Evolutionary conservation across 1,139 yeast species (phyloP).

Genomic region (Blastobotrys proliferans): DNA sequence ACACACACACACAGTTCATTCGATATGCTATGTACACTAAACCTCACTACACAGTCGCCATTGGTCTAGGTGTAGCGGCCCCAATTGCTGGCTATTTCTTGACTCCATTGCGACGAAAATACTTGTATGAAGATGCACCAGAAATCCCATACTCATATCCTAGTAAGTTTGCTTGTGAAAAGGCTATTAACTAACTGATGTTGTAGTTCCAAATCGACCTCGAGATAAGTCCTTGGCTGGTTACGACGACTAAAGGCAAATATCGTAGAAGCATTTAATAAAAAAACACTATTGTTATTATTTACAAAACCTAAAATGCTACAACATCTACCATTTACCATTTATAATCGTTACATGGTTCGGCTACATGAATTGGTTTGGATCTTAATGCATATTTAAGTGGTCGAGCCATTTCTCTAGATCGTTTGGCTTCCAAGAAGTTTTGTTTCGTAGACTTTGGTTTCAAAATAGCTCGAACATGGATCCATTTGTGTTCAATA

Average conservation of each 20-base stretch:
- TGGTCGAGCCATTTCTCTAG: slow-evolving; percentile 16
- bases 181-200: slow-evolving; percentile 10
- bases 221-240: slow-evolving; percentile 36
- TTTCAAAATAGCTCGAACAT: slow-evolving; percentile 73
- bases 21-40: slow-evolving; percentile 76
- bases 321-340: slow-evolving; percentile 29
- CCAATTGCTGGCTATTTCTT: slow-evolving; percentile 57
- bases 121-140: slow-evolving; percentile 60
- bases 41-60: slow-evolving; percentile 74
- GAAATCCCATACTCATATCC: slow-evolving; percentile 72
- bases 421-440: slow-evolving; percentile 11
- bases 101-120: slow-evolving; percentile 70
- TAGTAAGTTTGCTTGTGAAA: slow-evolving; percentile 25
- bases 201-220: slow-evolving; percentile 30
- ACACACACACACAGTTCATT: slow-evolving; percentile 49
- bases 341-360: slow-evolving; percentile 30
- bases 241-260: slow-evolving; percentile 31
- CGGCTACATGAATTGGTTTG: slow-evolving; percentile 26
- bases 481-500: slow-evolving; percentile 70
- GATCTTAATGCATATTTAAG: slow-evolving; percentile 29
- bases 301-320: background rate
- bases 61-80: slow-evolving; percentile 61
- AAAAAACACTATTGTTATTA: background rate
- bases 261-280: slow-evolving; percentile 7
- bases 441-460: slow-evolving; percentile 34